Conservation (phyloP, 2,329 filamentous ascomycete genomes). For the Uncinocarpus reesii region DNA sequence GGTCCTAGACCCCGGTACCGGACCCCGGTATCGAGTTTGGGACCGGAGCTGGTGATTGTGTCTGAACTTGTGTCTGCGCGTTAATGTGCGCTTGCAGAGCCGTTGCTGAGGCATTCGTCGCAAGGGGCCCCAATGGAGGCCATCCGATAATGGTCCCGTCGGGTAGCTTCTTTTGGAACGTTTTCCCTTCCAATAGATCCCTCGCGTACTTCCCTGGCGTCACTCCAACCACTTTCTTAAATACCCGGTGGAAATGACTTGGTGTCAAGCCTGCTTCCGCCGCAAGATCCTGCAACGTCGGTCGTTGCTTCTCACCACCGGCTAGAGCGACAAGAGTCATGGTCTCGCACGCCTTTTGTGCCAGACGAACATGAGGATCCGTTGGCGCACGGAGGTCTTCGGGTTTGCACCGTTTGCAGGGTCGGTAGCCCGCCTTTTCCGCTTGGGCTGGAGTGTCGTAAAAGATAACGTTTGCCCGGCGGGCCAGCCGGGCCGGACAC, state of each 20-base stretch:
- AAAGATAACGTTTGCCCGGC: conserved; percentile 48
- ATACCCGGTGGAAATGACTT: conserved; percentile 47
- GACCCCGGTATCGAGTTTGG: not conserved
- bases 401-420: conserved; percentile 49
- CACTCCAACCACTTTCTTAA: conserved; percentile 43
- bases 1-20: conserved; percentile 5
- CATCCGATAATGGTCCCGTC: conserved; percentile 13
- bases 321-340: conserved; percentile 22
- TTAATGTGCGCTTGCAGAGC: not conserved
- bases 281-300: conserved; percentile 39
- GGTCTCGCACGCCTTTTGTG: conserved; percentile 26
- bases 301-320: conserved; percentile 22
- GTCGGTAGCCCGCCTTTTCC: conserved; percentile 41
- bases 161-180: conserved; percentile 15
- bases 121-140: conserved; percentile 6
- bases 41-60: not conserved
- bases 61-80: not conserved
- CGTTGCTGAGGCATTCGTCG: not conserved
- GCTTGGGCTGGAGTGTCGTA: conserved; percentile 41
- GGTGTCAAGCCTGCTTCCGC: conserved; percentile 40
- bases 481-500: conserved; percentile 48
- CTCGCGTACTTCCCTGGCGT: conserved; percentile 39
- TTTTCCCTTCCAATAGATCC: conserved; percentile 17
- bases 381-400: conserved; percentile 24
- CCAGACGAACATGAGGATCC: conserved; percentile 26